Evolutionary conservation across 2,329 filamentous ascomycete species (phyloP), one percentile per base, ranked within the genome.

Genomic region (Knufia petricola): DNA sequence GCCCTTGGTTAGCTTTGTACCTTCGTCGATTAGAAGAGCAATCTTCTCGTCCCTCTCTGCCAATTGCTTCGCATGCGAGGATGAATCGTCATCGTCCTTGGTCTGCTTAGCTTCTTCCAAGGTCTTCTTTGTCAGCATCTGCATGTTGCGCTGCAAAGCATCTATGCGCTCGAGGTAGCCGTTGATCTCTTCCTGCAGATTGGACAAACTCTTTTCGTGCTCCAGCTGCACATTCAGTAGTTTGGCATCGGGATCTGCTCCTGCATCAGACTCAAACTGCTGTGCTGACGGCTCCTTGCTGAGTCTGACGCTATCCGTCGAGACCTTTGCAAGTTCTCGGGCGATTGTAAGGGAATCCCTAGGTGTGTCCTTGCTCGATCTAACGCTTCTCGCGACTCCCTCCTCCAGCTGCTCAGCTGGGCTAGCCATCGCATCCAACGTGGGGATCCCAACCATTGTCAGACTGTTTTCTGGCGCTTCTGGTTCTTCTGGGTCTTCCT

Each of bases 31-130:
- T 10, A 98, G 71, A 40, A 89, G 70, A 2, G 89, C 87, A 59
- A 96, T 94, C 63, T 86, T 86, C 58, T 90, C 82, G 59, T 96
- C 89, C 61, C 88, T 94, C 60, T 94, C 88, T 1, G 87, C 85
- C 12, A 96, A 65, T 61, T 85, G 88, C 63, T 83, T 86, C 55
- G 94, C 85, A 1, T 73, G 50, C 49, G 81, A 85, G 4, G 84
- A 84, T 0, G 77, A 62, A 1, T 77, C 69, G 1, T 84, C 79
- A 20, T 74, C 69, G n/a, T 75, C 69, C 2, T 79, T 81, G 4
- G 81, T 76, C 56, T 80, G 78, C 60, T 82, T 84, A 1, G 92
- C 87, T 0, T 82, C 74, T 26, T 89, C 83, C 0, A 84, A 79
- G 10, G 85, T 82, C 60, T 89, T 85, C 52, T 84, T 84, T 2